phyloP scores from a whole-genome alignment of 140 eudicot genomes.

The Flaveria floridana region DNA sequence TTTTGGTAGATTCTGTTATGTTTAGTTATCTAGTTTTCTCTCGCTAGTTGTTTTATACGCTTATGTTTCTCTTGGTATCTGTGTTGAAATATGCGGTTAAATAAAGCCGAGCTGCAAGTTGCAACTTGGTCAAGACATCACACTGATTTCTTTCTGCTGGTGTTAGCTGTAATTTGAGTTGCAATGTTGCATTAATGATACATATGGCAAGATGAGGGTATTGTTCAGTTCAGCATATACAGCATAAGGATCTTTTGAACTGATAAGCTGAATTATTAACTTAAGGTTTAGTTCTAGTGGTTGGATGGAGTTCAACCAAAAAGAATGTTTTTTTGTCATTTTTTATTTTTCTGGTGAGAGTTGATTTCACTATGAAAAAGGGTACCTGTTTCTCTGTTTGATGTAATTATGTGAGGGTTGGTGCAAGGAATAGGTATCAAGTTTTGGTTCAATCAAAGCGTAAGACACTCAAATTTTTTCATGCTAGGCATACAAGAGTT shows the following conservation, averaged over 20 bases:
- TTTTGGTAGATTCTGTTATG: conserved; percentile 4
- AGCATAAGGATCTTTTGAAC: conserved; percentile 33
- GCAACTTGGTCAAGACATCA: background rate
- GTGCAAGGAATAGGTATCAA: background rate
- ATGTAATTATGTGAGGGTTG: conserved; percentile 1
- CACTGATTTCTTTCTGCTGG: background rate
- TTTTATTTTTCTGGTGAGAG: background rate
- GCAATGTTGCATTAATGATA: conserved; percentile 6
- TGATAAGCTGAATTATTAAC: background rate
- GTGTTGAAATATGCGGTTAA: background rate
- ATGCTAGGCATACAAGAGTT: background rate
- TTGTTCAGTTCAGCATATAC: background rate
- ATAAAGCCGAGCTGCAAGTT: conserved; percentile 14
- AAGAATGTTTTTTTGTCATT: background rate
- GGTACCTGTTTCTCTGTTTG: background rate
- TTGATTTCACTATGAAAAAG: background rate
- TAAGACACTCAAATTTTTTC: background rate
- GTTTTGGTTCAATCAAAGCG: conserved; percentile 3
- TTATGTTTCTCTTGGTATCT: background rate
- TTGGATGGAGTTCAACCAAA: background rate
- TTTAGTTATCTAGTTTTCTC: background rate
- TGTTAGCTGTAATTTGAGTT: background rate
- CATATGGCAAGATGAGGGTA: conserved; percentile 8
- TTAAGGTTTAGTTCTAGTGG: background rate
- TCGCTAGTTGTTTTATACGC: background rate